Evolutionary conservation across 768 basidiomycete genomes (phyloP).

Genomic region (Leccinum uliginosum): DNA sequence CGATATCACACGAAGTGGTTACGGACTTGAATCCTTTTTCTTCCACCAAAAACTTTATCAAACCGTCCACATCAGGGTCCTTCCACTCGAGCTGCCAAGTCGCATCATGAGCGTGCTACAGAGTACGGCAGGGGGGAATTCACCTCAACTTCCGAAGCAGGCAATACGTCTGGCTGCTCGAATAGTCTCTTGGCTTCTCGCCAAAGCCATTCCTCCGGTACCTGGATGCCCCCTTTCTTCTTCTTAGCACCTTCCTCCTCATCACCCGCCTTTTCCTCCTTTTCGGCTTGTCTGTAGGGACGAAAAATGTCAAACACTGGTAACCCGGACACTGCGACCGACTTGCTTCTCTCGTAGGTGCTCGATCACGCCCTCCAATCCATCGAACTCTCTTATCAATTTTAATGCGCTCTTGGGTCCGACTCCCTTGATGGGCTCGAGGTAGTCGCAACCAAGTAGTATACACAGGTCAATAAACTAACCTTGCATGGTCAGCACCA

Average conservation of each 20-base stretch:
- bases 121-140: constrained; percentile 3
- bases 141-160: constrained; percentile 84
- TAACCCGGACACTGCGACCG: not conserved
- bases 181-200: constrained; percentile 92
- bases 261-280: constrained; percentile 41
- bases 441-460: constrained; percentile 95
- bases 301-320: not conserved
- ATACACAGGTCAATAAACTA: constrained; percentile 97
- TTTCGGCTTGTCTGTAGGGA: constrained; percentile 31
- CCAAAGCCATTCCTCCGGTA: constrained; percentile 98
- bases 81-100: constrained; percentile 83
- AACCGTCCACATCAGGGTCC: constrained; percentile 85
- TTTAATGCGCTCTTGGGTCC: constrained; percentile 96
- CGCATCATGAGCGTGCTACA: not conserved
- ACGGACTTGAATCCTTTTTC: constrained; percentile 95
- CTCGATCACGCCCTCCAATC: constrained; percentile 67
- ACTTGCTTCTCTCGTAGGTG: constrained; percentile 74
- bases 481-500: not conserved
- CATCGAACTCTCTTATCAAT: constrained; percentile 77
- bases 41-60: constrained; percentile 87
- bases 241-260: constrained; percentile 37
- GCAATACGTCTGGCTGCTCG: constrained; percentile 82
- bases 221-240: constrained; percentile 69
- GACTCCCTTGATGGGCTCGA: constrained; percentile 96
- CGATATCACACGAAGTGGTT: not conserved